These are phyloP conservation scores for Eucalyptus urophylla DNA, from an alignment of 345 rosid genomes.

Conservation along the genomic window DNA sequence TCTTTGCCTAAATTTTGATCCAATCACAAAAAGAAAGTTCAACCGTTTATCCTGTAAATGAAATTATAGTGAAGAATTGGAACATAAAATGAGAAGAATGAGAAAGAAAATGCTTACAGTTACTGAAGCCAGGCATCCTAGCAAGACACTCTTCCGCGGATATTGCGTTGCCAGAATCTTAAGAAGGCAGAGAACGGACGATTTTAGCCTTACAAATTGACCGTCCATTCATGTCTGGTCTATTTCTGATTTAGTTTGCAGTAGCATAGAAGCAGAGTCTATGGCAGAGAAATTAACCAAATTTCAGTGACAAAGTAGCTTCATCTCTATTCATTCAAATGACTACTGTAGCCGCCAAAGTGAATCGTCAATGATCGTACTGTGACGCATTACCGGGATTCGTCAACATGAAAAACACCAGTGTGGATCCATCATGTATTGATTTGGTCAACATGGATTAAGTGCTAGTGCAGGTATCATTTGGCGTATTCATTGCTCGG, in stretches of 20 bases:
- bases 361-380: neutral
- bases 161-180: constrained; percentile 11
- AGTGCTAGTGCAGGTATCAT: neutral
- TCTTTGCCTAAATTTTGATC: neutral
- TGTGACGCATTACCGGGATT: neutral
- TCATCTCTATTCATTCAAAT: neutral
- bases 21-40: neutral
- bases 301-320: neutral
- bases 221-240: neutral
- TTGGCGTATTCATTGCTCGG: neutral
- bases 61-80: neutral
- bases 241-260: neutral
- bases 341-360: neutral
- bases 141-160: constrained; percentile 3
- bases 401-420: neutral
- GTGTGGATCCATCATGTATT: neutral
- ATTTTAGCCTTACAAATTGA: neutral
- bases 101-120: neutral
- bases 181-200: neutral
- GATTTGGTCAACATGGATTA: neutral
- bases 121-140: constrained; percentile 6
- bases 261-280: neutral
- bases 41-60: neutral
- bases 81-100: neutral
- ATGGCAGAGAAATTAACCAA: neutral